Evolutionary conservation across 768 basidiomycete species (phyloP).

Genomic region (Podaxis sp.): DNA sequence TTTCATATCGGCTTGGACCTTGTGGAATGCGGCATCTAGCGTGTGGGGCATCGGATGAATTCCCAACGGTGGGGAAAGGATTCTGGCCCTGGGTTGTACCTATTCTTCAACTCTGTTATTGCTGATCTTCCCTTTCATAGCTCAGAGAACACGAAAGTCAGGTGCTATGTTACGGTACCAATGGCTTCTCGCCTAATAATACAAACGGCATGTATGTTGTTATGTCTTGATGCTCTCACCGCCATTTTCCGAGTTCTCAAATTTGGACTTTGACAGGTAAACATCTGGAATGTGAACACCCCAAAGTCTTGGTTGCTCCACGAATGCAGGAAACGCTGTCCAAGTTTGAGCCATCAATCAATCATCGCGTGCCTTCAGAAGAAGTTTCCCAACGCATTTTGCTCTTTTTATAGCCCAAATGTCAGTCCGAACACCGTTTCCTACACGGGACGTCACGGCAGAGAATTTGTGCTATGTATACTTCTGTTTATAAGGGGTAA

Average conservation of each 20-base stretch:
- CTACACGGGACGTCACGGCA: slow-evolving; percentile 7
- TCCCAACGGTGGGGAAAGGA: not conserved
- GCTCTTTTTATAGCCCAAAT: not conserved
- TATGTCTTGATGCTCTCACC: not conserved
- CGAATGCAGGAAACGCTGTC: not conserved
- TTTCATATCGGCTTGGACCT: too few relatives aligned
- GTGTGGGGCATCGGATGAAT: not conserved
- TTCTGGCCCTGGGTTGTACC: not conserved
- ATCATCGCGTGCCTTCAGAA: not conserved
- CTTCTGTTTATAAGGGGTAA: slow-evolving; percentile 3
- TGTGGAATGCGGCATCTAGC: too few relatives aligned
- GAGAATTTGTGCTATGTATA: not conserved
- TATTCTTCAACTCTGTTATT: not conserved
- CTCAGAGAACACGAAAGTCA: not conserved
- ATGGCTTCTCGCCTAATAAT: not conserved
- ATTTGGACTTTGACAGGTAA: not conserved
- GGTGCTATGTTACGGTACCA: not conserved
- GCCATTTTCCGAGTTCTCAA: not conserved
- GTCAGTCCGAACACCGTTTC: not conserved
- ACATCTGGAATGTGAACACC: not conserved
- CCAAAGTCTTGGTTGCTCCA: not conserved
- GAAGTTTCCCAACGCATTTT: not conserved
- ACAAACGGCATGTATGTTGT: not conserved
- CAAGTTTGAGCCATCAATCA: not conserved
- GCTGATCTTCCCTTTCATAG: not conserved